These are phyloP conservation scores for Bathelium albidoporum DNA, from an alignment of 495 filamentous ascomycete genomes.

Conservation along the genomic window DNA sequence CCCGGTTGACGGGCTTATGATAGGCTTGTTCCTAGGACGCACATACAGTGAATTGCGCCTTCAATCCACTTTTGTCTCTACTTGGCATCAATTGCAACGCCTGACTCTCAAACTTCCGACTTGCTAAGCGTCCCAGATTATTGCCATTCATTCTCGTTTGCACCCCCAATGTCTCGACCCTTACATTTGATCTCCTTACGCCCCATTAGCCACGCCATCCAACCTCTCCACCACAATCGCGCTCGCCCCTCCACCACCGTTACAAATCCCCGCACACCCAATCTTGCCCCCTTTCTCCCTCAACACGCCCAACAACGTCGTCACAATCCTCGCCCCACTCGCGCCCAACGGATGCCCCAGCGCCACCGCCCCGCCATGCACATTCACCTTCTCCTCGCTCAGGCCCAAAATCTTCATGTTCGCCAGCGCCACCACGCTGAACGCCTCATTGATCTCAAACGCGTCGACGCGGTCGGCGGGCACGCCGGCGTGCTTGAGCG, in stretches of 20 bases:
- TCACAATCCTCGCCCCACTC: slow-evolving; percentile 84
- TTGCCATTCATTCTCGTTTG: background rate
- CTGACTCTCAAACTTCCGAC: too few relatives aligned
- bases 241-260: slow-evolving; percentile 89
- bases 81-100: too few relatives aligned
- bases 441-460: slow-evolving; percentile 99
- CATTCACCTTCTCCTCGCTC: slow-evolving; percentile 78
- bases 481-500: slow-evolving; percentile 80
- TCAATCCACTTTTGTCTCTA: too few relatives aligned
- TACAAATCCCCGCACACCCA: slow-evolving; percentile 91
- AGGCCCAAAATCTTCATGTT: slow-evolving; percentile 84
- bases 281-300: slow-evolving; percentile 86
- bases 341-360: slow-evolving; percentile 91
- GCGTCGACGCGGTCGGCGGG: slow-evolving; percentile 67
- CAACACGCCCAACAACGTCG: slow-evolving; percentile 82
- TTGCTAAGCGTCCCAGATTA: background rate
- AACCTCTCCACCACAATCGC: slow-evolving; percentile 72
- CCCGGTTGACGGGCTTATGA: too few relatives aligned
- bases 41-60: too few relatives aligned
- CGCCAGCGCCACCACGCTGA: slow-evolving; percentile 89
- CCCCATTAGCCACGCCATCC: background rate
- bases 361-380: slow-evolving; percentile 91
- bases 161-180: background rate
- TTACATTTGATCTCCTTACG: background rate
- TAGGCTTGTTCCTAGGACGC: too few relatives aligned